Evolutionary conservation across 2,329 filamentous ascomycete species (phyloP), one percentile per base, ranked within the genome.

Genomic region (Calonectria montana): DNA sequence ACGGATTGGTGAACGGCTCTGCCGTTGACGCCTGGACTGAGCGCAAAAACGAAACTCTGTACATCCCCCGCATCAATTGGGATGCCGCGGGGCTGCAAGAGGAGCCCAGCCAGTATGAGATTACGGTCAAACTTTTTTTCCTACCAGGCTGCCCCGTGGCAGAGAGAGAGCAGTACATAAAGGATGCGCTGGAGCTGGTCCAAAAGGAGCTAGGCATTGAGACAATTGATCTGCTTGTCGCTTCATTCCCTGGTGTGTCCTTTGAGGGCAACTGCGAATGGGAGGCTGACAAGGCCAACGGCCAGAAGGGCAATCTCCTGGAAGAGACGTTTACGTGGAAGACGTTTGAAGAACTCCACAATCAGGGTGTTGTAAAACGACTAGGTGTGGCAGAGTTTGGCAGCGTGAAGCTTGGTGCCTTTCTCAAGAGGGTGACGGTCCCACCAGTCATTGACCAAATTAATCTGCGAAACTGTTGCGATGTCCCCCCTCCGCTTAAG

Each of bases 111-210:
- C 92, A 95, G 77, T 99, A 99, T 86, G 95, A 98, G 81, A 95
- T 98, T 80, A 98, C 96, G 0, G 93, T 97, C 73, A 99, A 99
- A 85, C 86, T 99, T 25, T 99, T 99, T 87, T 97, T 97, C 83
- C 89, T 98, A 31, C 93, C 95, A 1, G 90, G 90, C 21, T 90
- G 94, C 65, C 88, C 92, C 12, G 85, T 90, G 2, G 87, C 88
- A 21, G 85, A 91, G 75, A 91, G 96, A 71, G 90, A 90, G 76
- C 86, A 87, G 67, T 93, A 98, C 81, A 93, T 94, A 10, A 85
- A 89, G 67, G 94, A 97, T 80, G 96, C 97, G 1, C 88, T 99
- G 76, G 87, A 91, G 64, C 85, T 98, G 12, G 96, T 98, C 12
- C 87, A 93, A 75, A 93, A 93, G 81, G 94, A 97, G 83, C 86